These are phyloP conservation scores for Vachellia collinsii DNA, from an alignment of 306 rosid genomes.

Conservation along the genomic window DNA sequence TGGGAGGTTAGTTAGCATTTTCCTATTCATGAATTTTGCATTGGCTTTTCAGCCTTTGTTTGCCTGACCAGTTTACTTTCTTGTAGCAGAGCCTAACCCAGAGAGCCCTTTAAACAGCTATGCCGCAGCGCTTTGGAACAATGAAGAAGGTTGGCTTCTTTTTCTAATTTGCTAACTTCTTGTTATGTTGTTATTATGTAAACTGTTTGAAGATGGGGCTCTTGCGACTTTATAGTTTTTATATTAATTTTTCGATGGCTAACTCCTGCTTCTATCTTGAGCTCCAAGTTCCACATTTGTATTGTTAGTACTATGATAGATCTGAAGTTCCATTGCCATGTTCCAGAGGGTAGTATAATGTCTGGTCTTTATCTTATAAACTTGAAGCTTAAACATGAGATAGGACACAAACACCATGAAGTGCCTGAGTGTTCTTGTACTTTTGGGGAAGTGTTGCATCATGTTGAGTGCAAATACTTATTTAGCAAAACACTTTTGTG, in stretches of 20 bases:
- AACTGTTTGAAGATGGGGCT: neutral
- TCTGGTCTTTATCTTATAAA: neutral
- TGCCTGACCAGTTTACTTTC: constrained; percentile 47
- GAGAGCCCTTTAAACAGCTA: constrained; percentile 95
- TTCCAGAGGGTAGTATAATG: neutral
- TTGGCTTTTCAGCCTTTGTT: constrained; percentile 20
- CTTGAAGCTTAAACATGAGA: neutral
- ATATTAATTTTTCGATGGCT: neutral
- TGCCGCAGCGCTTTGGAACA: constrained; percentile 87
- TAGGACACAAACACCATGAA: neutral
- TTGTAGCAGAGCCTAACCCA: constrained; percentile 80
- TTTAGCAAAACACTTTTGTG: neutral
- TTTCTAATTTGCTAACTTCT: neutral
- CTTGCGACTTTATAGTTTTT: neutral
- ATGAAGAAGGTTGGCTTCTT: constrained; percentile 70
- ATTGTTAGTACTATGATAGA: neutral
- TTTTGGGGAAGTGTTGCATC: neutral
- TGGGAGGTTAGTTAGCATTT: constrained; percentile 71
- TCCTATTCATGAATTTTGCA: constrained; percentile 25
- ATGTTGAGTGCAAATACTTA: neutral
- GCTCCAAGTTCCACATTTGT: neutral
- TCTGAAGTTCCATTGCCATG: constrained; percentile 1
- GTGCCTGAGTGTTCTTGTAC: neutral
- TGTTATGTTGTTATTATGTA: neutral
- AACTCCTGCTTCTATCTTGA: neutral